Evolutionary conservation across 768 basidiomycete genomes (phyloP).

Genomic region (Dioszegia aurantiaca): DNA sequence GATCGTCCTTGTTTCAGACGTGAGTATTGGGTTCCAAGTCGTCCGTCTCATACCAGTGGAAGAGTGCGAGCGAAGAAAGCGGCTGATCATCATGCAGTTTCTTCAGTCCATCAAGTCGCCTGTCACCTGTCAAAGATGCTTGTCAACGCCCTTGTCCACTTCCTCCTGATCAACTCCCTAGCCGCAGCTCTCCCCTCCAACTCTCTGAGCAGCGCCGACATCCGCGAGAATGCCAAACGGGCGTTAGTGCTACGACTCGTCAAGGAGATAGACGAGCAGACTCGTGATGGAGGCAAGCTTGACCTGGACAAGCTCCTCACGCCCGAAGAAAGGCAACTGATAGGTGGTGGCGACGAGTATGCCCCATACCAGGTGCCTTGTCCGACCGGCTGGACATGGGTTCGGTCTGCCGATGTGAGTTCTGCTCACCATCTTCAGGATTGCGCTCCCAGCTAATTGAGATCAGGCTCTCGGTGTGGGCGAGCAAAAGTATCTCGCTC

Average conservation of each 20-base stretch:
- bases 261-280: conserved; percentile 13
- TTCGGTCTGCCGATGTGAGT: conserved; percentile 36
- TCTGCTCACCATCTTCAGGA: not conserved
- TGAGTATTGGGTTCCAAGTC: not conserved
- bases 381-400: conserved; percentile 40
- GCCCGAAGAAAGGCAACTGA: conserved; percentile 8
- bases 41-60: not conserved
- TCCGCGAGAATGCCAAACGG: conserved; percentile 2
- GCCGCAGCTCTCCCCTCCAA: conserved; percentile 1
- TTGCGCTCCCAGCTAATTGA: conserved; percentile 7
- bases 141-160: not conserved
- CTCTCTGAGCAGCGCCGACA: not conserved
- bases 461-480: conserved; percentile 25
- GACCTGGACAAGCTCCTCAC: conserved; percentile 1
- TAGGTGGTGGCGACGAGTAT: conserved; percentile 22
- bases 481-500: conserved; percentile 33
- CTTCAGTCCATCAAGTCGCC: not conserved
- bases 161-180: conserved; percentile 1
- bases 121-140: not conserved
- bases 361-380: conserved; percentile 44
- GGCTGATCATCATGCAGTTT: no score
- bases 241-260: conserved; percentile 5
- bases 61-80: not conserved
- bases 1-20: not conserved
- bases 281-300: not conserved